Conservation (phyloP, 345 rosid genomes). For the Acer campestre region DNA sequence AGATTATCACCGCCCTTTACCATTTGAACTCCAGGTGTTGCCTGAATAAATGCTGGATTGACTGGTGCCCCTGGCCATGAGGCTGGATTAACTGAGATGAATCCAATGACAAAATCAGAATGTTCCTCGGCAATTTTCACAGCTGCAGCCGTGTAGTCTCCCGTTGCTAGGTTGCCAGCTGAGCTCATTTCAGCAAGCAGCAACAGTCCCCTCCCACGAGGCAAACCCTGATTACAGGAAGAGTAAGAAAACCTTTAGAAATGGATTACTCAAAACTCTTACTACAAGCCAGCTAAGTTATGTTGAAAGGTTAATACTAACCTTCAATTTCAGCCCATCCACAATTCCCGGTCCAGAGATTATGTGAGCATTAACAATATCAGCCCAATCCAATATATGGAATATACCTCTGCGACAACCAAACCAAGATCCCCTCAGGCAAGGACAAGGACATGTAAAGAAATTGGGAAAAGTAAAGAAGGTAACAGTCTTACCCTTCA, state of each 20-base stretch:
- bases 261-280: conserved; percentile 2
- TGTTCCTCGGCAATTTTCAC: conserved; percentile 41
- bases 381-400: conserved; percentile 91
- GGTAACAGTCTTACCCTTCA: conserved; percentile 61
- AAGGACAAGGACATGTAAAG: background rate
- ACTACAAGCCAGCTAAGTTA: background rate
- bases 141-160: conserved; percentile 92
- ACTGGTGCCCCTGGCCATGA: conserved; percentile 86
- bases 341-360: conserved; percentile 96
- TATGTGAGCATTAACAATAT: conserved; percentile 86
- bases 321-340: conserved; percentile 92
- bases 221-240: conserved; percentile 66
- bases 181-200: conserved; percentile 99
- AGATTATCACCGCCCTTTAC: too few relatives aligned
- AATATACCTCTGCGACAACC: conserved; percentile 70
- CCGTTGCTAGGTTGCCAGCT: conserved; percentile 94
- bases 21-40: too few relatives aligned
- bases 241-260: conserved; percentile 7
- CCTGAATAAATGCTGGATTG: conserved; percentile 89
- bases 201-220: conserved; percentile 82
- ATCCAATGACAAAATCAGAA: conserved; percentile 95
- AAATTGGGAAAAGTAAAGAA: background rate
- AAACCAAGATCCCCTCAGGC: background rate
- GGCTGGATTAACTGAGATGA: conserved; percentile 94
- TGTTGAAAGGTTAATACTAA: conserved; percentile 19